Evolutionary conservation across 805 yeast species (phyloP).

Genomic region (Saccharomycopsis guyanensis): DNA sequence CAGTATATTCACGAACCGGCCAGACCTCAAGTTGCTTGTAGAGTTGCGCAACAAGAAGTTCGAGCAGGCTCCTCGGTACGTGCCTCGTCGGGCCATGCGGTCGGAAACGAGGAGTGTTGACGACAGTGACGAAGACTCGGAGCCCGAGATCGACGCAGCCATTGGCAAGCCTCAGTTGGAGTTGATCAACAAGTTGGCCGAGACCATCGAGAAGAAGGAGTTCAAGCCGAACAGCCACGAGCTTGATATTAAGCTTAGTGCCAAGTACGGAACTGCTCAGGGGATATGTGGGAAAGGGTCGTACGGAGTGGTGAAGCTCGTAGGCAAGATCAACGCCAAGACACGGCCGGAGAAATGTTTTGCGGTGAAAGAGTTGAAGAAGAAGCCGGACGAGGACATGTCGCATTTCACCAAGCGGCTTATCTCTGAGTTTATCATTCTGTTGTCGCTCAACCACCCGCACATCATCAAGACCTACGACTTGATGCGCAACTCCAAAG

Average conservation of each 20-base stretch:
- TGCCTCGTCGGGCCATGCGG: background rate
- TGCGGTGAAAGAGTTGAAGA: conserved; percentile 73
- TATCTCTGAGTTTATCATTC: conserved; percentile 85
- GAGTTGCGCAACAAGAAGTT: conserved; percentile 13
- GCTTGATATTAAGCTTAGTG: conserved; percentile 26
- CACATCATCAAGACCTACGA: conserved; percentile 75
- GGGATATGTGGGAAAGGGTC: conserved; percentile 75
- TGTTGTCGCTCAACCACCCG: conserved; percentile 65
- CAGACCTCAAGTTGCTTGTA: conserved; percentile 9
- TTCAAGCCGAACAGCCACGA: conserved; percentile 25
- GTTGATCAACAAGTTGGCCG: conserved; percentile 40
- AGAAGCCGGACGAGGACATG: conserved; percentile 49
- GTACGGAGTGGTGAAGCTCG: conserved; percentile 86
- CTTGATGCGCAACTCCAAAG: conserved; percentile 64
- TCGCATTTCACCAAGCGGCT: conserved; percentile 60
- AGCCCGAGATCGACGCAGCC: conserved; percentile 33
- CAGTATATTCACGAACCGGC: conserved; percentile 11
- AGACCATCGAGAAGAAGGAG: conserved; percentile 34
- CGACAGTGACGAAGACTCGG: conserved; percentile 32
- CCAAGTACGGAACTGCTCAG: conserved; percentile 43
- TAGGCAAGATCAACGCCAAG: conserved; percentile 33
- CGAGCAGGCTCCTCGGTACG: background rate
- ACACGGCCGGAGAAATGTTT: conserved; percentile 40
- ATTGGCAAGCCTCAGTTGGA: conserved; percentile 44
- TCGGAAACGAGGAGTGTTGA: background rate